Percentiles rank a stretch among this genome's conserved stretches.
These are phyloP conservation scores for Blastobotrys petasosporus DNA, from an alignment of 1,139 yeast species.

Conservation along the genomic window DNA sequence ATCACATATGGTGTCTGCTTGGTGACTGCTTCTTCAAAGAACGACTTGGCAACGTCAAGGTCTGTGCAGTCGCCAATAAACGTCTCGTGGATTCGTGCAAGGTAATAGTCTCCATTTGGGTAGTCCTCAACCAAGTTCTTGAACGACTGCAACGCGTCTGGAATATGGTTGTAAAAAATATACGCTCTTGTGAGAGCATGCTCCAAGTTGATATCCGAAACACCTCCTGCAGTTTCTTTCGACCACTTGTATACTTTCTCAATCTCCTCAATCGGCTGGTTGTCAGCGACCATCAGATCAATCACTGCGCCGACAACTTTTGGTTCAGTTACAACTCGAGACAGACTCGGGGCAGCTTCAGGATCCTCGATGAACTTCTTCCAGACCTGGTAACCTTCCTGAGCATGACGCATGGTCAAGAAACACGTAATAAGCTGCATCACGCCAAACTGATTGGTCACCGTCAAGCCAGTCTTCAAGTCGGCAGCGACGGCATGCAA, in stretches of 20 bases:
- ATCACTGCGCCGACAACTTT: conserved; percentile 65
- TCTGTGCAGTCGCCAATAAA: conserved; percentile 82
- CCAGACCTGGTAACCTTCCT: conserved; percentile 53
- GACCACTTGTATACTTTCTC: conserved; percentile 43
- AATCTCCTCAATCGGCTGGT: conserved; percentile 54
- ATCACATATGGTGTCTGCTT: conserved; percentile 66
- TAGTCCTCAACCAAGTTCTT: conserved; percentile 37
- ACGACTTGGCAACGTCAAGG: conserved; percentile 61
- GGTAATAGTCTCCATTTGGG: conserved; percentile 37
- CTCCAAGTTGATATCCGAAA: conserved; percentile 39
- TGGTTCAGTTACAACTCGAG: conserved; percentile 38
- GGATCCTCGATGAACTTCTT: conserved; percentile 26
- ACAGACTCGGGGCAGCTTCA: conserved; percentile 24
- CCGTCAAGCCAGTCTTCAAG: conserved; percentile 39
- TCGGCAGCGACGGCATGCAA: conserved; percentile 34
- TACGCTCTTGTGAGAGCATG: conserved; percentile 61
- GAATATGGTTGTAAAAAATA: conserved; percentile 44
- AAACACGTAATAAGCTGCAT: conserved; percentile 55
- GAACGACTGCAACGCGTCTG: conserved; percentile 47
- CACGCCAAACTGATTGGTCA: conserved; percentile 47
- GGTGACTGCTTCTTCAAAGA: conserved; percentile 65
- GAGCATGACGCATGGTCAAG: conserved; percentile 46
- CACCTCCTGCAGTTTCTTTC: conserved; percentile 5
- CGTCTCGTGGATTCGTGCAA: conserved; percentile 64
- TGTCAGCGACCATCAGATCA: conserved; percentile 61